Base-by-base conservation (phyloP, 2,329 filamentous ascomycete genomes). In the Celoporthe dispersa region DNA sequence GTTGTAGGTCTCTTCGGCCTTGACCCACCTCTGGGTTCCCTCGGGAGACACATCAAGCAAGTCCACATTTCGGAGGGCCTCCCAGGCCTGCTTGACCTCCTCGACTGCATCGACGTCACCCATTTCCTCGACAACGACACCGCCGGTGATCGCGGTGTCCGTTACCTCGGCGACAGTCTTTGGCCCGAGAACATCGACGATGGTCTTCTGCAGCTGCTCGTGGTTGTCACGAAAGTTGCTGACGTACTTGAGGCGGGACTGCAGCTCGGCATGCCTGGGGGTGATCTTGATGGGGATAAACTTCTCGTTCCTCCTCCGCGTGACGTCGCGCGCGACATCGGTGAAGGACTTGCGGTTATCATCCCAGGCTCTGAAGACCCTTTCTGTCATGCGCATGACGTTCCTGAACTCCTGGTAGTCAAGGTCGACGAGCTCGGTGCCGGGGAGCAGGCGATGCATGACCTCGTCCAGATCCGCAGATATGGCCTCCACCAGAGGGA, bases 261-360 rank as follows among this genome's bases (percentile, higher is more conserved):
- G 94, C 35, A 96, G 92, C 79, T 95, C 92, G 53, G 89, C 91
- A 79, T 99, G 96, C 75, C 93, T 92, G 72, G 94, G 92, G 73
- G 86, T 88, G 79, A 99, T 94, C 83, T 98, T 98, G 84, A 99
- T 98, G 5, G 95, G 94, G 73, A 99, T 98, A 80, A 99, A 99
- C 79, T 97, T 97, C 80, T 98, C 97, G 77, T 97, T 97, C 75
- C 96, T 90, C 75, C 94, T 92, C 73, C 95, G 89, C 3, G 94
- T 98, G 8, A 97, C 94, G 77, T 99, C 97, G 81, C 96, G 93
- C 44, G 96, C 95, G 73, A 98, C 93, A 75, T 98, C 97, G 22
- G 95, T 98, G 78, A 99, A 99, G 76, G 98, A 96, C 80, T 98
- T 98, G 78, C 97, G 87, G 76, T 95, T 94, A 68, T 97, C 94